Conservation (phyloP, 2,329 filamentous ascomycete genomes). For the Cordyceps militaris region DNA sequence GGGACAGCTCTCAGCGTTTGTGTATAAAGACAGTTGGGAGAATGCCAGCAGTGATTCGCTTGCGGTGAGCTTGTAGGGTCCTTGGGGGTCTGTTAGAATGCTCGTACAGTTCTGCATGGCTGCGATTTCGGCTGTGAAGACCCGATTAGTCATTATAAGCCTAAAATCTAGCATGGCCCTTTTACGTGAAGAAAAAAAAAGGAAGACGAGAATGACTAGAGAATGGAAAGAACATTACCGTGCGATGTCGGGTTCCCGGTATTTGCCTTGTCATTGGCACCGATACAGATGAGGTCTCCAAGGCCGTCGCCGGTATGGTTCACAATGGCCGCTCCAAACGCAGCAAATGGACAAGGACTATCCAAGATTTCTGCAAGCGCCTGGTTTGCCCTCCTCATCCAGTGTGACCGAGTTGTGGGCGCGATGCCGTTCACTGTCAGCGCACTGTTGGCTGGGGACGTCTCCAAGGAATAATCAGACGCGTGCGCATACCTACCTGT, state of each 20-base stretch:
- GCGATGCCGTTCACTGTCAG: slow-evolving; percentile 22
- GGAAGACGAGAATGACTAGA: background rate
- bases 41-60: slow-evolving; percentile 38
- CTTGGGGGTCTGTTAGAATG: slow-evolving; percentile 38
- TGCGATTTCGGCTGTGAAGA: slow-evolving; percentile 41
- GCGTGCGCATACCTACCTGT: background rate
- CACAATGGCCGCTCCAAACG: slow-evolving; percentile 48
- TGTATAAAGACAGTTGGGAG: slow-evolving; percentile 43
- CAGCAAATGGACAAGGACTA: slow-evolving; percentile 43
- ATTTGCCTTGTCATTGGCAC: slow-evolving; percentile 36
- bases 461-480: background rate
- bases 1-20: slow-evolving; percentile 50
- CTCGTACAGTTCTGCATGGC: slow-evolving; percentile 47
- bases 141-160: background rate
- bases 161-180: background rate
- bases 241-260: slow-evolving; percentile 48
- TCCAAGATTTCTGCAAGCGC: slow-evolving; percentile 29
- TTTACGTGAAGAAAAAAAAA: background rate
- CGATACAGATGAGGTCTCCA: slow-evolving; percentile 42
- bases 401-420: slow-evolving; percentile 35
- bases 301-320: slow-evolving; percentile 41
- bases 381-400: slow-evolving; percentile 45
- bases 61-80: slow-evolving; percentile 36
- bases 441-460: background rate
- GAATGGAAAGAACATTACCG: slow-evolving; percentile 25